phyloP scores from a whole-genome alignment of 805 yeast genomes.

The Cyberlindnera galapagoensis region DNA sequence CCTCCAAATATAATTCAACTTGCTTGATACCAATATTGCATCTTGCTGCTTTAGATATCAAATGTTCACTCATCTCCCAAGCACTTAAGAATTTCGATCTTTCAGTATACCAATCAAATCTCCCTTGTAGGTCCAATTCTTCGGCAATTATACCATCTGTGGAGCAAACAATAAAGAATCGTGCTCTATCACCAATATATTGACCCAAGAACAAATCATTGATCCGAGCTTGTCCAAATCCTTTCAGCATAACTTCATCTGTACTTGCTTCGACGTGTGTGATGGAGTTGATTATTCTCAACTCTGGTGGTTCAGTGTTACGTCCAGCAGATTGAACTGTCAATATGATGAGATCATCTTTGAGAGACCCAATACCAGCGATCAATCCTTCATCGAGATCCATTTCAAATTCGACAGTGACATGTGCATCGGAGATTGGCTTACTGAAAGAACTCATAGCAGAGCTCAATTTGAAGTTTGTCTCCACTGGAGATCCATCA shows the following conservation, averaged over 20 bases:
- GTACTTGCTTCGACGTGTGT: conserved; percentile 70
- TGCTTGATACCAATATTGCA: conserved; percentile 52
- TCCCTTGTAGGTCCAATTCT: conserved; percentile 63
- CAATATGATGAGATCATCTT: conserved; percentile 63
- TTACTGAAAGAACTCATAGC: conserved; percentile 45
- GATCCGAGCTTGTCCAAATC: conserved; percentile 34
- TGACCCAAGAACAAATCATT: conserved; percentile 75
- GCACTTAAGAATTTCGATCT: conserved; percentile 55
- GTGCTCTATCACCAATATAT: conserved; percentile 34
- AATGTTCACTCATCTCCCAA: conserved; percentile 65
- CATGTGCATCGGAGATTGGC: conserved; percentile 27
- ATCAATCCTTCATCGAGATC: conserved; percentile 40
- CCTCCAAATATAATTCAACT: conserved; percentile 35
- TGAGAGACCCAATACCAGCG: conserved; percentile 73
- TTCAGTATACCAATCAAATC: conserved; percentile 64
- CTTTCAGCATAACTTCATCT: conserved; percentile 67
- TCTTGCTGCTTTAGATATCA: conserved; percentile 45
- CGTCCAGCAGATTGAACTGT: conserved; percentile 38
- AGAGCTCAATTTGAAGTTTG: conserved; percentile 26
- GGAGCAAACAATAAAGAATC: conserved; percentile 70
- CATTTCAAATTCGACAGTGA: conserved; percentile 38
- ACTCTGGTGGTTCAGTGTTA: conserved; percentile 54
- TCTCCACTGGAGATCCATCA: conserved; percentile 6
- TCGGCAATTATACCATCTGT: conserved; percentile 74
- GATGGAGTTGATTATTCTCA: conserved; percentile 56